Evolutionary conservation across 2,329 filamentous ascomycete genomes (phyloP).

Genomic region (Rhinocladiella similis): DNA sequence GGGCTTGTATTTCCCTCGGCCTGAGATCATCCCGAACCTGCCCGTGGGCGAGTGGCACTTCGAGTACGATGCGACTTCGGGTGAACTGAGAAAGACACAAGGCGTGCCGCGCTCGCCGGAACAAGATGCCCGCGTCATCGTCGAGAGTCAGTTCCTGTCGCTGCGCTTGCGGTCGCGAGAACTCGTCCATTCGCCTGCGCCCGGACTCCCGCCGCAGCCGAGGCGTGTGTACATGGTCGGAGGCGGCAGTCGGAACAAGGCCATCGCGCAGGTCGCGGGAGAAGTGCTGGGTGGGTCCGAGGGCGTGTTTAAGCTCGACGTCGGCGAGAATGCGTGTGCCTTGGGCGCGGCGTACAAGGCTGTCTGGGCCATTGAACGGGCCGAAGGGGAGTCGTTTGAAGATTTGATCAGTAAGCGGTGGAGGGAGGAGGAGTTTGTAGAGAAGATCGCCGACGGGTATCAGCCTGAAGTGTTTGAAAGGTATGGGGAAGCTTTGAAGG

Average conservation of each 20-base stretch:
- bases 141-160: conserved; percentile 93
- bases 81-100: conserved; percentile 54
- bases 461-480: conserved; percentile 69
- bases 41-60: conserved; percentile 84
- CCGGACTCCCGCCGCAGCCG: conserved; percentile 73
- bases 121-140: conserved; percentile 79
- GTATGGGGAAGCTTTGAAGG: conserved; percentile 75
- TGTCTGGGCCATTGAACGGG: conserved; percentile 77
- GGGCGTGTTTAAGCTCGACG: conserved; percentile 89
- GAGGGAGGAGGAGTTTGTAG: conserved; percentile 80
- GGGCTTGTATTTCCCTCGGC: conserved; percentile 91
- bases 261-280: conserved; percentile 81
- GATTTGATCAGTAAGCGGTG: conserved; percentile 80
- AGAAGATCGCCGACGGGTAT: conserved; percentile 82
- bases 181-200: conserved; percentile 63
- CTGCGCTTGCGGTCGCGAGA: conserved; percentile 80
- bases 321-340: conserved; percentile 93
- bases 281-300: conserved; percentile 86
- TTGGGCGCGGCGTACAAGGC: conserved; percentile 94
- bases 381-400: conserved; percentile 77
- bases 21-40: conserved; percentile 93
- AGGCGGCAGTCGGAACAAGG: conserved; percentile 84
- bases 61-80: conserved; percentile 54
- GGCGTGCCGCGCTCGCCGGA: conserved; percentile 56
- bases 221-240: conserved; percentile 91